These are phyloP conservation scores for Hsuehochloa calcarea DNA, from an alignment of 176 grass and related monocot species.

Conservation along the genomic window DNA sequence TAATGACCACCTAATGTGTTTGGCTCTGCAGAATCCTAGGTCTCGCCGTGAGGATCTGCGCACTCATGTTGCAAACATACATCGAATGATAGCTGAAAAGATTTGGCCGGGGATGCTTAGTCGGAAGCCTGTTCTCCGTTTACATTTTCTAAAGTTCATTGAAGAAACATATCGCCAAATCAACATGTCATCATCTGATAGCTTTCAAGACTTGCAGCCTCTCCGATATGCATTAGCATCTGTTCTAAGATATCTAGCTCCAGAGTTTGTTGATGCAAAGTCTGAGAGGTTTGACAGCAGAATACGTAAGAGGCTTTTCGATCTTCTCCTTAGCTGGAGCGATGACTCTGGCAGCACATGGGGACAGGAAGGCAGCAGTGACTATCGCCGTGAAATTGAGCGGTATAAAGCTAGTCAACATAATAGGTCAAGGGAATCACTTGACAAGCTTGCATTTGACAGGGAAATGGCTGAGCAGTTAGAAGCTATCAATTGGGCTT, in stretches of 20 bases:
- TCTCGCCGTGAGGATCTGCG: constrained; percentile 87
- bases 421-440: constrained; percentile 89
- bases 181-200: constrained; percentile 52
- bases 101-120: constrained; percentile 90
- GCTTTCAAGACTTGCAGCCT: constrained; percentile 84
- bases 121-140: constrained; percentile 69
- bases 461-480: constrained; percentile 86
- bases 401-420: constrained; percentile 81
- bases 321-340: constrained; percentile 85
- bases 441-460: constrained; percentile 94
- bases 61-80: constrained; percentile 84
- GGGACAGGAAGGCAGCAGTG: constrained; percentile 63
- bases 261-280: constrained; percentile 89
- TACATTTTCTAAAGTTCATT: constrained; percentile 84
- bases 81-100: constrained; percentile 94
- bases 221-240: constrained; percentile 89
- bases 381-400: constrained; percentile 89
- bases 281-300: constrained; percentile 83
- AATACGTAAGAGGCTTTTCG: constrained; percentile 82
- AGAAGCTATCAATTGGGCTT: constrained; percentile 92
- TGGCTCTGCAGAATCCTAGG: constrained; percentile 74
- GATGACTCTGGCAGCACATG: constrained; percentile 80
- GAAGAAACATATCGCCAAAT: constrained; percentile 86
- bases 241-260: constrained; percentile 81
- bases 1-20: constrained; percentile 29